These are phyloP conservation scores for Balakata baccata DNA, from an alignment of 345 rosid species.

Conservation along the genomic window DNA sequence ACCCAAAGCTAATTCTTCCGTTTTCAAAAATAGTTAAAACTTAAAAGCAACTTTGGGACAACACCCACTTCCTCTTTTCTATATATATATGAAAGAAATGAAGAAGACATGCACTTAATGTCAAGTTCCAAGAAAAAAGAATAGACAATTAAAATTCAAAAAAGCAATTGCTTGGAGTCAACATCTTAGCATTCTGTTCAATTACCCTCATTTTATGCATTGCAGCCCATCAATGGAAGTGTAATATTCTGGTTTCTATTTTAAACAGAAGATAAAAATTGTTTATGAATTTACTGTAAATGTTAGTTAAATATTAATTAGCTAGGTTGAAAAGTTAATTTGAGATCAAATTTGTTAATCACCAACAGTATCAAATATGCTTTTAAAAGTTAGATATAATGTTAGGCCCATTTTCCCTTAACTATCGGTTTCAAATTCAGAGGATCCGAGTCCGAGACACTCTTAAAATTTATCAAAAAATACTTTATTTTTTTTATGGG, in stretches of 20 bases:
- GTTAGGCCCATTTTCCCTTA: too few species aligned
- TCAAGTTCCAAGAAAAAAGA: slow-evolving; percentile 2
- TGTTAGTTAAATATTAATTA: too few species aligned
- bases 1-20: neutral
- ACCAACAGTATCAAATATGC: too few species aligned
- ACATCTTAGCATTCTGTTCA: slow-evolving; percentile 7
- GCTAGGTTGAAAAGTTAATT: too few species aligned
- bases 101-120: slow-evolving; percentile 25
- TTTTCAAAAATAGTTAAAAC: neutral
- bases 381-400: too few species aligned
- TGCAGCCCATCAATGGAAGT: neutral
- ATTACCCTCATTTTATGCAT: slow-evolving; percentile 4
- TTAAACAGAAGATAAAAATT: neutral
- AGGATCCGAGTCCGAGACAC: too few species aligned
- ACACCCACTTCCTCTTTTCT: neutral
- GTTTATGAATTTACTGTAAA: too few species aligned
- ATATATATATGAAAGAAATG: neutral
- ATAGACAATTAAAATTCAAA: neutral
- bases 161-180: neutral
- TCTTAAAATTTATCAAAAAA: too few species aligned
- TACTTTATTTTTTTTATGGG: too few species aligned
- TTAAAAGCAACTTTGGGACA: neutral
- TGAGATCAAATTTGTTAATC: too few species aligned
- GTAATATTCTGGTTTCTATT: neutral
- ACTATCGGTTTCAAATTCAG: too few species aligned